Evolutionary conservation across 2,329 filamentous ascomycete genomes (phyloP), one percentile per base, ranked within the genome.

Genomic region (Apiospora phragmitis): DNA sequence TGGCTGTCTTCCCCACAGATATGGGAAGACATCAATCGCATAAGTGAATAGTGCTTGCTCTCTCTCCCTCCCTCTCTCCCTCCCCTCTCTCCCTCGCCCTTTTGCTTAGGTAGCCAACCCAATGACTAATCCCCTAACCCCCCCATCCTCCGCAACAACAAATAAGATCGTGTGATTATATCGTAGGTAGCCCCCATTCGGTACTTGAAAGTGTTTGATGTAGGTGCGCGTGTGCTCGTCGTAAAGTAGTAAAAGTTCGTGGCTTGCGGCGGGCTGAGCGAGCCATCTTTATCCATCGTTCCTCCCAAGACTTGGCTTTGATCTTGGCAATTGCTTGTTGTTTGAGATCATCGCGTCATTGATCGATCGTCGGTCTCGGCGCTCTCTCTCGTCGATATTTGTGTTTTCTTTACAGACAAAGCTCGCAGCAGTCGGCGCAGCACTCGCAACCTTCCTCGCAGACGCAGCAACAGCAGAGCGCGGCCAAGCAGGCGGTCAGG

Each of bases 381-480:
- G 21, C 26, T 65, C 11, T 41, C 11, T 24, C 51, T 26, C 51
- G 26, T 66, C 42, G 65, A 26, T 26, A 16, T 43, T n/a, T 45
- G 41, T 16, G 68, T 69, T 43, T n/a, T 45, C n/a, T 16, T 69
- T 69, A 71, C 26, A 71, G 68, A 24, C 70, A 71, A 29, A 71
- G 26, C 35, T 71, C 70, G 68, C 70, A 71, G 68, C 70, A 71
- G 38, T 71, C 70, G 62, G 70, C 70, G 49, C 70, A 71, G 38
- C 70, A 71, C 18, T 88, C 85, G 77, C 85, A 86, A 68, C 83
- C 82, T 74, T 87, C 83, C 74, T 86, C 85, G 73, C 83, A 84
- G 69, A 85, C 81, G 75, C 85, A 87, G 78, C 86, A 87, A 76
- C 85, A 87, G 76, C 85, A 86, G 49, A 86, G 74, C 18, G 82